Evolutionary conservation across 495 filamentous ascomycete species (phyloP).

Genomic region (Pyronema omphalodes): DNA sequence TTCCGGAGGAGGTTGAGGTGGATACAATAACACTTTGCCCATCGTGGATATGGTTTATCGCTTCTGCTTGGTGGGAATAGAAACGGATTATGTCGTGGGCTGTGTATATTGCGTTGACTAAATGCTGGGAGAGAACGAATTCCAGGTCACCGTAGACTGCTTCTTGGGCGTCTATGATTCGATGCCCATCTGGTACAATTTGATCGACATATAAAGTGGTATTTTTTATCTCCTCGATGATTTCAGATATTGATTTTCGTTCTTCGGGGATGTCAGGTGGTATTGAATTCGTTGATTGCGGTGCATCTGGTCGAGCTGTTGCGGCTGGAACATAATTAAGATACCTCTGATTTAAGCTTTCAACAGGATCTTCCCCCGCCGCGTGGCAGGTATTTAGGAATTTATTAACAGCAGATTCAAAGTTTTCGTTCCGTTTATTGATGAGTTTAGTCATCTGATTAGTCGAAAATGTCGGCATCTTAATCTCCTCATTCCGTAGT

Average conservation of each 20-base stretch:
- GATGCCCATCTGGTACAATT: slow-evolving; percentile 85
- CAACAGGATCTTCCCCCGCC: slow-evolving; percentile 46
- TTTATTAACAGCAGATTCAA: slow-evolving; percentile 52
- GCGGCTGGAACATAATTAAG: slow-evolving; percentile 28
- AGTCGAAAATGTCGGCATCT: slow-evolving; percentile 86
- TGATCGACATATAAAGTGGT: slow-evolving; percentile 79
- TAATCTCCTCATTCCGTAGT: slow-evolving; percentile 53
- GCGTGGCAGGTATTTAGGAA: slow-evolving; percentile 60
- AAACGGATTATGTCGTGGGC: slow-evolving; percentile 65
- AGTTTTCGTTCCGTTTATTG: slow-evolving; percentile 79
- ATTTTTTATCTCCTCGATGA: slow-evolving; percentile 63
- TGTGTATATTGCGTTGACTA: slow-evolving; percentile 92
- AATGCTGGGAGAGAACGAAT: slow-evolving; percentile 69
- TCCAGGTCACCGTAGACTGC: slow-evolving; percentile 67
- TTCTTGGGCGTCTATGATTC: slow-evolving; percentile 76
- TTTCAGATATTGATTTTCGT: slow-evolving; percentile 64
- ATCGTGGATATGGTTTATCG: slow-evolving; percentile 73
- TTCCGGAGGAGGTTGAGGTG: slow-evolving; percentile 90
- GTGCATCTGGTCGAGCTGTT: not conserved
- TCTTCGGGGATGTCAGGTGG: slow-evolving; percentile 51
- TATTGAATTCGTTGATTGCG: slow-evolving; percentile 14
- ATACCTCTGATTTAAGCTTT: slow-evolving; percentile 38
- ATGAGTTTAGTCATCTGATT: slow-evolving; percentile 81
- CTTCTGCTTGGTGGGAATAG: slow-evolving; percentile 90
- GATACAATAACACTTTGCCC: slow-evolving; percentile 80